Percentiles rank a stretch among this genome's conserved stretches.
phyloP scores from a whole-genome alignment of 306 rosid species.

The Vachellia collinsii region DNA sequence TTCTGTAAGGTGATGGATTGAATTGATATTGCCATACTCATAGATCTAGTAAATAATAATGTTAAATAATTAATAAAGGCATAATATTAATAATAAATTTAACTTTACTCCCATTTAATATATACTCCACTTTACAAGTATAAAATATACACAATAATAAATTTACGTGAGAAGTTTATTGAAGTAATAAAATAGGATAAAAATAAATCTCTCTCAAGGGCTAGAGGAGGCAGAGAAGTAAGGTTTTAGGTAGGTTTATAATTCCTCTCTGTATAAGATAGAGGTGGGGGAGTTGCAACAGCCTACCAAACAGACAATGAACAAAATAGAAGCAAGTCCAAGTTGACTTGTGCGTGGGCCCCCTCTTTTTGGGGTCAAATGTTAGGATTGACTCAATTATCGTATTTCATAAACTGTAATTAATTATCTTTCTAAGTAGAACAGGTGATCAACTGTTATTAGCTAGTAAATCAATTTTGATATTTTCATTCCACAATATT shows the following conservation, averaged over 20 bases:
- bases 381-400: slow-evolving; percentile 6
- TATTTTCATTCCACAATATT: background rate
- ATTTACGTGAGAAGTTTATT: too few relatives aligned
- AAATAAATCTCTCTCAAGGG: too few relatives aligned
- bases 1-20: background rate
- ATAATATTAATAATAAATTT: too few relatives aligned
- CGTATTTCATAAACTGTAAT: background rate
- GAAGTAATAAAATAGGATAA: too few relatives aligned
- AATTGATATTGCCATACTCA: background rate
- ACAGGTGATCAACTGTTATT: background rate
- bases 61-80: too few relatives aligned
- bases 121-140: too few relatives aligned
- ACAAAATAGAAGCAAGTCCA: background rate
- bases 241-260: background rate
- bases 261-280: background rate
- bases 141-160: too few relatives aligned
- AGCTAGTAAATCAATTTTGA: background rate
- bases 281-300: background rate
- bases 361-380: background rate
- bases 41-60: too few relatives aligned
- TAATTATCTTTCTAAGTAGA: background rate
- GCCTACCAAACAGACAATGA: background rate
- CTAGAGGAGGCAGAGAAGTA: too few relatives aligned
- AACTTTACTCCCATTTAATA: too few relatives aligned
- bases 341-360: background rate